Evolutionary conservation across 2,329 filamentous ascomycete species (phyloP).

Genomic region (Thelonectria blattea): DNA sequence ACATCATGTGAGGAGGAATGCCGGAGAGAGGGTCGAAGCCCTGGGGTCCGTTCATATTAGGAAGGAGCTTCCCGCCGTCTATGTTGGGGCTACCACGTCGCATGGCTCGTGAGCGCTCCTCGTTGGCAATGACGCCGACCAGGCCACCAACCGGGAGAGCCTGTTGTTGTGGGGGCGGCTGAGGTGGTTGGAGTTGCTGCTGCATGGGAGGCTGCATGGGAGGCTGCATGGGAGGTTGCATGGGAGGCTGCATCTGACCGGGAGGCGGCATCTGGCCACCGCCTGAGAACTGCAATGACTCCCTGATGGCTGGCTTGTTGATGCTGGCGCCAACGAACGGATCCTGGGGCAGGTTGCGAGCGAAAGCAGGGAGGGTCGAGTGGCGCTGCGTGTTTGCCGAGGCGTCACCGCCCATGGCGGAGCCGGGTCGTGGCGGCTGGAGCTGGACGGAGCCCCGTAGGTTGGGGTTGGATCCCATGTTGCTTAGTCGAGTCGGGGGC

Average conservation of each 20-base stretch:
- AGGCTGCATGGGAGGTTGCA: conserved; percentile 28
- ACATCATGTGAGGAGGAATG: conserved; percentile 54
- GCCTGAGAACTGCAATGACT: conserved; percentile 68
- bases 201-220: conserved; percentile 27
- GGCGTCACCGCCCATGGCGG: conserved; percentile 58
- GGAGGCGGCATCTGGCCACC: conserved; percentile 56
- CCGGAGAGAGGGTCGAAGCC: conserved; percentile 57
- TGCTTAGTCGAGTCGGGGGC: conserved; percentile 71
- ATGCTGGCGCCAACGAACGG: conserved; percentile 83
- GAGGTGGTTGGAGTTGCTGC: conserved; percentile 43
- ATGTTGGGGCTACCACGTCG: conserved; percentile 78
- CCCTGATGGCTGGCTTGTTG: conserved; percentile 73
- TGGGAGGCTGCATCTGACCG: conserved; percentile 27
- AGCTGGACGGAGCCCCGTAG: conserved; percentile 60
- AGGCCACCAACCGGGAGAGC: conserved; percentile 74
- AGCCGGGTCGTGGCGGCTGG: conserved; percentile 58
- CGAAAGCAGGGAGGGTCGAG: conserved; percentile 76
- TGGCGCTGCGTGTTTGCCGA: conserved; percentile 40
- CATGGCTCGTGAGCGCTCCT: conserved; percentile 80
- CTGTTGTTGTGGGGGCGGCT: conserved; percentile 44
- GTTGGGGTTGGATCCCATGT: conserved; percentile 74
- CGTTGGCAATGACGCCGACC: conserved; percentile 85
- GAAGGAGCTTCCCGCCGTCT: conserved; percentile 54
- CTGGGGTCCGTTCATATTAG: conserved; percentile 45
- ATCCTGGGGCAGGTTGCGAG: conserved; percentile 80